A percentile compares a stretch with the other conserved stretches of the same genome.
Conservation (phyloP, 768 basidiomycete genomes). For the Tylopilus cervinicoccineus region DNA sequence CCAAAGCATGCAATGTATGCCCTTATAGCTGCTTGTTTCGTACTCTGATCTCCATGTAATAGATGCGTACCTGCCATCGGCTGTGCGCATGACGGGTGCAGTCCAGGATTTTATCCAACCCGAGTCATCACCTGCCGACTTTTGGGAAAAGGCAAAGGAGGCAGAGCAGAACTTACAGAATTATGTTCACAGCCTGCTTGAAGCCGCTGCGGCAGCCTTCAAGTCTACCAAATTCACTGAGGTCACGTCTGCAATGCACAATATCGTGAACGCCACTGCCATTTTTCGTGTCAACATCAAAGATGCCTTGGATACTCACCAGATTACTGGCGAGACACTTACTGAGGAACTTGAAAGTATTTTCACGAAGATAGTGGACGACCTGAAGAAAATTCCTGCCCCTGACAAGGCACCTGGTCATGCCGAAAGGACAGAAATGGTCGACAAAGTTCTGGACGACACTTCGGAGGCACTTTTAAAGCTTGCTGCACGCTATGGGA, state of each 20-base stretch:
- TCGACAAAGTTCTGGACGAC: slow-evolving; percentile 6
- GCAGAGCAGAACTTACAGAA: not conserved
- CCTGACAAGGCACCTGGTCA: slow-evolving; percentile 2
- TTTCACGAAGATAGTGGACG: slow-evolving; percentile 1
- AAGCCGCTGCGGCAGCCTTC: not conserved
- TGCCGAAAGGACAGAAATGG: slow-evolving; percentile 1
- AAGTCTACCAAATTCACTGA: slow-evolving; percentile 8
- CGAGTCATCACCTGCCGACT: not conserved
- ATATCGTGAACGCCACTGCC: slow-evolving; percentile 12
- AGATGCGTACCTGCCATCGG: not conserved
- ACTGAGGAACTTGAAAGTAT: slow-evolving; percentile 10
- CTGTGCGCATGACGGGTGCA: not conserved
- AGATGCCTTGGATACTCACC: slow-evolving; percentile 1
- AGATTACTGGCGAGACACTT: slow-evolving; percentile 6
- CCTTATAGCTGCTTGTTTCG: not conserved
- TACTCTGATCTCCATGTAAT: not conserved
- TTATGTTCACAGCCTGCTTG: slow-evolving; percentile 7
- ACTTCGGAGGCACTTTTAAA: not conserved
- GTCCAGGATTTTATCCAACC: not conserved
- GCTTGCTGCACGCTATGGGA: not conserved
- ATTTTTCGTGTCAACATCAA: slow-evolving; percentile 11
- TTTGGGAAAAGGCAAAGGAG: slow-evolving; percentile 10
- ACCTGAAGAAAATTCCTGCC: slow-evolving; percentile 1
- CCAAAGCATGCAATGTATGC: slow-evolving; percentile 2
- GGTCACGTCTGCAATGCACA: not conserved